Conservation (phyloP, 306 rosid species). For the Inga leiocalycina region DNA sequence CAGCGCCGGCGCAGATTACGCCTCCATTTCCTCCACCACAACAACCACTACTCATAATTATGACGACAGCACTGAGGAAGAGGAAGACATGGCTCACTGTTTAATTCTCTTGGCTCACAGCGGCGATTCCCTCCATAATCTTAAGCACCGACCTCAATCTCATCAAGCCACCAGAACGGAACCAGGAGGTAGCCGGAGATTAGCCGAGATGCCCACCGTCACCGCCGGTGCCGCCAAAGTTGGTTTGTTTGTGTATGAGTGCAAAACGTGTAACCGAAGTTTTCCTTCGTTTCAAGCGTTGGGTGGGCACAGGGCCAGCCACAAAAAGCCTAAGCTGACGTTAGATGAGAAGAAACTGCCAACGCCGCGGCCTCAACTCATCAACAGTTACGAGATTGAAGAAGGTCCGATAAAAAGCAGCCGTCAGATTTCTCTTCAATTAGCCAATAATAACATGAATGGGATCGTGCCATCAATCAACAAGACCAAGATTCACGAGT, state of each 20-base stretch:
- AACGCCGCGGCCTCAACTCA: neutral
- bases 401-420: constrained; percentile 26
- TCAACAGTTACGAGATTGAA: constrained; percentile 5
- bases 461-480: neutral
- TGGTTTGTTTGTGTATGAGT: constrained; percentile 62
- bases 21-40: constrained; percentile 54
- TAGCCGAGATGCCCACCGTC: neutral
- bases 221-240: constrained; percentile 2
- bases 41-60: constrained; percentile 37
- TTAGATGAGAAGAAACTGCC: constrained; percentile 35
- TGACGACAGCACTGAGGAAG: constrained; percentile 60
- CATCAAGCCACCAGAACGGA: neutral
- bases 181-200: neutral
- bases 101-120: constrained; percentile 81
- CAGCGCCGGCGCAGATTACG: constrained; percentile 35
- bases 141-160: neutral
- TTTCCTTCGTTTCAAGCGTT: constrained; percentile 98
- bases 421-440: constrained; percentile 34
- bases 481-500: constrained; percentile 73
- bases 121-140: constrained; percentile 6
- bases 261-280: constrained; percentile 87
- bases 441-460: constrained; percentile 19
- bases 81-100: constrained; percentile 96
- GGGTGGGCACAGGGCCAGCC: constrained; percentile 97
- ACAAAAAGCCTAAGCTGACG: constrained; percentile 59